Base-by-base conservation (phyloP, 139 green algal species). In the Chlorella ohadii region DNA sequence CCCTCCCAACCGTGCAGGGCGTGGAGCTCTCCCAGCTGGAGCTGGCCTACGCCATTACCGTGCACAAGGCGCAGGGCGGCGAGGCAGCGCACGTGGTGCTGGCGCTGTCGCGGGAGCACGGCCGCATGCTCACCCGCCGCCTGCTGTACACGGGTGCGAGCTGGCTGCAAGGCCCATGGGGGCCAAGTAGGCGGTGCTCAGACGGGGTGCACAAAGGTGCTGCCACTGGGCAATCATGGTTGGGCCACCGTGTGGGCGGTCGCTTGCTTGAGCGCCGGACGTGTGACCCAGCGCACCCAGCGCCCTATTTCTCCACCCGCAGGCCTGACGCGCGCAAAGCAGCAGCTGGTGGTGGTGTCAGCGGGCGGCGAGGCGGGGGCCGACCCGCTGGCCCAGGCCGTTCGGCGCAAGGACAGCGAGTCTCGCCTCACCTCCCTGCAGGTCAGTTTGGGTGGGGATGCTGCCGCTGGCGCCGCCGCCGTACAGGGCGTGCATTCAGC, bases 61-160 rank as follows among this genome's bases (percentile, higher is more conserved):
- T 98, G 68, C 95, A 98, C 89, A 98, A 98, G 89, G 91, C 95
- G 31, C 95, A 98, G 85, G 95, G 95, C 33, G 91, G 92, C n/a
- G 95, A 98, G 86, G 95, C 91, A 73, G 82, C 81, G 17, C 87
- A 90, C 2, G 94, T 98, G 51, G 82, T 98, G 25, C 78, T 98
- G 75, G 83, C 85, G 2, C 86, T 98, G 51, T 81, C 86, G 28
- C 75, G 73, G 5, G 27, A 38, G 7, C 85, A 91, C 51, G 68
- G 80, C 16, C 88, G 89, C 66, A 81, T 97, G 61, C 85, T 96
- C 68, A 86, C 86, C 7, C 88, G 94, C 12, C 86, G 89, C 34
- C 93, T 98, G 72, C 70, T 98, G 22, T 98, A 98, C 90, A 98
- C 93, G 39, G 92, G 82, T 81, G 81, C 55, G 57, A 4, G 44